Conservation (phyloP, 768 basidiomycete genomes). For the Antrodiella citrinella region DNA sequence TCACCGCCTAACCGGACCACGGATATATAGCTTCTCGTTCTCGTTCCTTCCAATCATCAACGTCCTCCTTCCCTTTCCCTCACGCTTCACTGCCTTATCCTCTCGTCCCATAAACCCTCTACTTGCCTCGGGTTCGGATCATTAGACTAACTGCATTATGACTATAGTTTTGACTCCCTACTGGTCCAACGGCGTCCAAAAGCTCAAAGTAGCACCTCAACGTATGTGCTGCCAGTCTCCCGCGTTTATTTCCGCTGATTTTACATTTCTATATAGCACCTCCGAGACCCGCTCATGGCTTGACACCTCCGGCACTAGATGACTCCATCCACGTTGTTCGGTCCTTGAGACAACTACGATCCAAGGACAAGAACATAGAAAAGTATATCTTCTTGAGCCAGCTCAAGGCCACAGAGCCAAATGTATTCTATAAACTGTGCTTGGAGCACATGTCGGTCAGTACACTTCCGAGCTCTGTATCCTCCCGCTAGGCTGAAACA, state of each 20-base stretch:
- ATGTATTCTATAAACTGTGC: conserved; percentile 75
- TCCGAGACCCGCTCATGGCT: conserved; percentile 30
- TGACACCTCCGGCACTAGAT: conserved; percentile 53
- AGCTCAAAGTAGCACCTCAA: conserved; percentile 51
- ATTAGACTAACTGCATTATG: conserved; percentile 14
- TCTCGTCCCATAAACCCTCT: neutral
- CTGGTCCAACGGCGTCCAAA: conserved; percentile 63
- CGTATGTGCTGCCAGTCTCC: conserved; percentile 30
- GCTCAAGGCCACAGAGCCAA: conserved; percentile 63
- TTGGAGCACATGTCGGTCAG: conserved; percentile 59
- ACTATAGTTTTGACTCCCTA: conserved; percentile 54
- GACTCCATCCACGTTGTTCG: conserved; percentile 45
- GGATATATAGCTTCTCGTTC: neutral
- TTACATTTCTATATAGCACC: conserved; percentile 13
- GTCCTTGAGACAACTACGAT: conserved; percentile 62
- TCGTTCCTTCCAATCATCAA: no score
- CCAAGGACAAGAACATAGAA: conserved; percentile 67
- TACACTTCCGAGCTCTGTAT: conserved; percentile 1
- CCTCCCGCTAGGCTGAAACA: neutral
- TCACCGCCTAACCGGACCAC: neutral
- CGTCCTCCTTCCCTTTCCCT: neutral
- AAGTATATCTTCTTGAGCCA: conserved; percentile 81
- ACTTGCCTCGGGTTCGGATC: neutral
- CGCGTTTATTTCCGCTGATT: conserved; percentile 5
- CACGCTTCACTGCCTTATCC: no score